Evolutionary conservation across 768 basidiomycete species (phyloP), one percentile per base, ranked within the genome.

Genomic region (Lentinula sp.): DNA sequence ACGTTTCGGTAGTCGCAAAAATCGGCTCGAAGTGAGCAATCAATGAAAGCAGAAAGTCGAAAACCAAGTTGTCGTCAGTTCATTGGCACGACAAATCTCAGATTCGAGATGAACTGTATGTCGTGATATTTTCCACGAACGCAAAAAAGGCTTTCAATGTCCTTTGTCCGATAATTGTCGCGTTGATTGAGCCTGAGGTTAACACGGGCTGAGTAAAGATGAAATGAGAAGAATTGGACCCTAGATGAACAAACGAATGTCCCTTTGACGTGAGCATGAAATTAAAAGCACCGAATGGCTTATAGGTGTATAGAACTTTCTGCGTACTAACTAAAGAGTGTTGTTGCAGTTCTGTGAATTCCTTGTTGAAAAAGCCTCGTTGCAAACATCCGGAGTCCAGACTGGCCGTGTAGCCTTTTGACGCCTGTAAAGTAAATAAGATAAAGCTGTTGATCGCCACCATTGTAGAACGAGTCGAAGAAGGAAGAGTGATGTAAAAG

Each of bases 211-310:
- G 18, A 48, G 20, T 48, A 20, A 20, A 18, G 46, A 48, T 23
- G 20, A 23, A 56, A 16, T 50, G 18, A 16, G 45, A 49, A 56
- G 54, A 56, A 39, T 16, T 43, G 36, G 33, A 20, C 57, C 57
- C 23, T 28, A 32, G 3, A 37, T 59, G 43, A 35, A 48, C 7
- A 20, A 48, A 48, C 46, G 46, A 48, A 48, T 48, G 43, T 48
- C 45, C 46, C 57, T 59, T 59, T 59, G 57, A 59, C 57, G 57
- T 59, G 57, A 59, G 39, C 35, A 37, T 20, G 55, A 56, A 7
- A 59, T 59, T 35, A 59, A 59, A 59, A 49, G 33, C 20, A n/a
- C 57, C 57, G 57, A 32, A 10, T 18, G 20, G 39, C 8, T 23
- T 43, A 42, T 57, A 20, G 42, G 56, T 57, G 42, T 46, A 20